Conservation (phyloP, 257 asterid species). For the Misopates orontium region DNA sequence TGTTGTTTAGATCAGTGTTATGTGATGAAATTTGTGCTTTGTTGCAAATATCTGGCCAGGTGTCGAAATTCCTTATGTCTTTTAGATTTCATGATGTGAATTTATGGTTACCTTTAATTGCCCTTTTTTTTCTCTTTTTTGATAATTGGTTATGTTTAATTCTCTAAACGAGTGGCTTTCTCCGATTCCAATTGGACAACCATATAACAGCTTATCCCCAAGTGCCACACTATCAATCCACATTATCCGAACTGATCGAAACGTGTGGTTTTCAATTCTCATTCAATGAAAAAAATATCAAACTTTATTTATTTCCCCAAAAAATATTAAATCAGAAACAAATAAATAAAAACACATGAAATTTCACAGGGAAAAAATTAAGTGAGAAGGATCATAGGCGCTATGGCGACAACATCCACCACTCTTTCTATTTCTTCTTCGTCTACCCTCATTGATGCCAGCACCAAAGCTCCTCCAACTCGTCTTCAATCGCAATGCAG, state of each 20-base stretch:
- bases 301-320: not conserved
- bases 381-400: not conserved
- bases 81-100: no score
- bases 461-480: constrained; percentile 38
- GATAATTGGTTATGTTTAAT: no score
- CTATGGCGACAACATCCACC: constrained; percentile 57
- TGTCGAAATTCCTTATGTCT: no score
- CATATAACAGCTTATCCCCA: not conserved
- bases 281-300: not conserved
- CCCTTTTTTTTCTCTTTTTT: no score
- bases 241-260: constrained; percentile 47
- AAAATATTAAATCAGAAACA: not conserved
- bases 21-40: no score
- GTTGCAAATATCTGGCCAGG: no score
- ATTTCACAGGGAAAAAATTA: not conserved
- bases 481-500: constrained; percentile 49
- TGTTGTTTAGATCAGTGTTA: no score
- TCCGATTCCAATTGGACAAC: no score
- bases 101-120: no score
- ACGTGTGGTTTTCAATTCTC: constrained; percentile 48
- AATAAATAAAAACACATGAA: not conserved
- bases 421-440: constrained; percentile 59
- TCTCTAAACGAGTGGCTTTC: no score
- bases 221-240: constrained; percentile 43
- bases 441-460: constrained; percentile 39